These are phyloP conservation scores for Leccinum sublutescens DNA, from an alignment of 768 basidiomycete species.

Conservation along the genomic window DNA sequence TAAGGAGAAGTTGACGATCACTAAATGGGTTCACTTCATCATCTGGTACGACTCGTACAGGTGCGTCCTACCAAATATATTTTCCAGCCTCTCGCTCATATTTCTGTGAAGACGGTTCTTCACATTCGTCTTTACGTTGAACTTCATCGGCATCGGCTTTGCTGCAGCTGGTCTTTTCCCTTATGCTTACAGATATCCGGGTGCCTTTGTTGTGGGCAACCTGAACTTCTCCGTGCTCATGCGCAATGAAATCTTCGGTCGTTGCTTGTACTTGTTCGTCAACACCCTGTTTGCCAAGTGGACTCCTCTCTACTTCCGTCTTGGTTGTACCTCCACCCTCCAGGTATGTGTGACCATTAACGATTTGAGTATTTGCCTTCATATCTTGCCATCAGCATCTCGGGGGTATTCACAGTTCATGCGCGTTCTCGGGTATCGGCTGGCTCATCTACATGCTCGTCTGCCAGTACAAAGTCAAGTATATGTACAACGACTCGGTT, in stretches of 20 bases:
- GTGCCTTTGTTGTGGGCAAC: conserved; percentile 75
- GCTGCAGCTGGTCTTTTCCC: conserved; percentile 64
- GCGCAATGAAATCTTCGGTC: conserved; percentile 81
- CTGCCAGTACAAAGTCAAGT: conserved; percentile 49
- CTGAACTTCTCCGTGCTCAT: conserved; percentile 69
- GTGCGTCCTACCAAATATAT: conserved; percentile 34
- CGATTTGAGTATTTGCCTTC: background rate
- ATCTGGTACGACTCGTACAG: conserved; percentile 82
- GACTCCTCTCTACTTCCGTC: conserved; percentile 69
- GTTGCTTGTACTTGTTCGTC: conserved; percentile 66
- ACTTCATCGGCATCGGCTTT: conserved; percentile 56
- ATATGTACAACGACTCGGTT: conserved; percentile 52
- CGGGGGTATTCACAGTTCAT: conserved; percentile 78
- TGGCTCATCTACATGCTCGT: conserved; percentile 69
- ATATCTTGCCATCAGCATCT: conserved; percentile 51
- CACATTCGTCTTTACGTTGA: conserved; percentile 56
- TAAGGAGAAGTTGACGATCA: conserved; percentile 52
- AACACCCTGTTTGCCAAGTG: conserved; percentile 83
- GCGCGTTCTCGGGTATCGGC: conserved; percentile 64
- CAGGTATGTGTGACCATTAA: conserved; percentile 41
- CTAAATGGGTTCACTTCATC: conserved; percentile 58
- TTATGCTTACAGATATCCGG: conserved; percentile 63
- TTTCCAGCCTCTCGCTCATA: conserved; percentile 2
- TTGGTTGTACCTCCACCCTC: conserved; percentile 70
- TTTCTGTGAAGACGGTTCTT: conserved; percentile 63